These are phyloP conservation scores for Lipomyces starkeyi DNA, from an alignment of 805 yeast species.

Conservation along the genomic window DNA sequence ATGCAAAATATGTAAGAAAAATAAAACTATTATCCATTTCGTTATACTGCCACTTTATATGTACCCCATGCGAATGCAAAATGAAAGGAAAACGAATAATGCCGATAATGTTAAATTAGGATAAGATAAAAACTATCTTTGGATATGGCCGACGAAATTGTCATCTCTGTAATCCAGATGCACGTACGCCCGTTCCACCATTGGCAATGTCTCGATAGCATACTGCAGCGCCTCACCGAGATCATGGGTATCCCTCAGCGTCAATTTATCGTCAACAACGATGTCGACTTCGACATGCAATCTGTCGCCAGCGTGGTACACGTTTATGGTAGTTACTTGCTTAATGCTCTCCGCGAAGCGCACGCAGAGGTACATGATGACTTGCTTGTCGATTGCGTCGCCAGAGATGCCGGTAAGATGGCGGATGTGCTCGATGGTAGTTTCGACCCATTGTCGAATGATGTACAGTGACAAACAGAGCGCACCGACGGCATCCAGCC, in stretches of 20 bases:
- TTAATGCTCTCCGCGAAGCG: conserved; percentile 64
- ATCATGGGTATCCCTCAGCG: conserved; percentile 66
- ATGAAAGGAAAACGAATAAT: background rate
- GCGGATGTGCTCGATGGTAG: conserved; percentile 63
- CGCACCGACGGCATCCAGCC: conserved; percentile 71
- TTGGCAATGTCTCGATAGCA: conserved; percentile 67
- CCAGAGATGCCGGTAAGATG: conserved; percentile 69
- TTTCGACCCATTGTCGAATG: conserved; percentile 58
- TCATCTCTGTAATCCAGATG: conserved; percentile 59
- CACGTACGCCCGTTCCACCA: conserved; percentile 70
- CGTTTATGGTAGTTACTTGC: conserved; percentile 61
- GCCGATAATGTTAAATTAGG: background rate
- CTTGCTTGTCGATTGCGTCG: conserved; percentile 57
- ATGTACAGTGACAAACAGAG: conserved; percentile 59
- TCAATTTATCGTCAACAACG: conserved; percentile 54
- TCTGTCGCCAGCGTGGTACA: conserved; percentile 69
- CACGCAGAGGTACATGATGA: conserved; percentile 60
- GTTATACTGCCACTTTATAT: too few relatives aligned
- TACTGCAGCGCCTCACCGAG: conserved; percentile 71
- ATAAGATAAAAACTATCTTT: conserved; percentile 37
- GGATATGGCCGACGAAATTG: conserved; percentile 49
- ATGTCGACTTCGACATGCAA: conserved; percentile 69
- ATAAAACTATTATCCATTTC: too few relatives aligned
- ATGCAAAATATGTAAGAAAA: too few relatives aligned
- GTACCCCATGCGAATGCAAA: background rate